Conservation (phyloP, 495 filamentous ascomycete genomes). For the Penicillium chermesinum region DNA sequence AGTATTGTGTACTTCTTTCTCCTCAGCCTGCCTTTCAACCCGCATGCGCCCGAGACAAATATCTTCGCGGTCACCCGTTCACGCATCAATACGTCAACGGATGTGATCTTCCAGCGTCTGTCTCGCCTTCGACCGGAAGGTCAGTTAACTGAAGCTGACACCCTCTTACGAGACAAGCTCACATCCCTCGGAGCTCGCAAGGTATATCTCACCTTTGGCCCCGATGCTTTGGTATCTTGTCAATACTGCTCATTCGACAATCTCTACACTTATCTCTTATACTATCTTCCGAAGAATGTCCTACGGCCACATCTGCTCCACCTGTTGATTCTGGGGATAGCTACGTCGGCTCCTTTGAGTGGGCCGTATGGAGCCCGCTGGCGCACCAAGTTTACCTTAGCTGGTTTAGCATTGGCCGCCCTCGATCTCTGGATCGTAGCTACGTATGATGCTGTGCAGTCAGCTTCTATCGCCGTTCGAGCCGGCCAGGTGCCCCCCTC, state of each 20-base stretch:
- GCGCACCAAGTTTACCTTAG: conserved; percentile 64
- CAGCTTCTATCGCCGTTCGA: conserved; percentile 33
- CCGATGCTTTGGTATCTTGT: conserved; percentile 63
- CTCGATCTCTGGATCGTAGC: conserved; percentile 58
- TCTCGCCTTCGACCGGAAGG: conserved; percentile 50
- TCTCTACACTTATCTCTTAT: conserved; percentile 67
- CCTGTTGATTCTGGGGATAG: conserved; percentile 60
- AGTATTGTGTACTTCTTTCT: conserved; percentile 53
- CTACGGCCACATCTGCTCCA: conserved; percentile 74
- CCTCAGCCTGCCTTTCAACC: conserved; percentile 64
- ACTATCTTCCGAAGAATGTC: conserved; percentile 66
- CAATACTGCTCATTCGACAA: conserved; percentile 78
- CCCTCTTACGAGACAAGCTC: conserved; percentile 60
- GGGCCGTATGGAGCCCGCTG: conserved; percentile 58
- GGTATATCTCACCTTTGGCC: conserved; percentile 78
- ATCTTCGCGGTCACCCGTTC: conserved; percentile 74
- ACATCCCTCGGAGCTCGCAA: conserved; percentile 65
- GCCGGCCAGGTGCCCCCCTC: conserved; percentile 30
- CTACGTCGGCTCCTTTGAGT: conserved; percentile 49
- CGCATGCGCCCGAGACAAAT: conserved; percentile 57
- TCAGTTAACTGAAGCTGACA: conserved; percentile 56
- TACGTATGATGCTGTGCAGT: conserved; percentile 58
- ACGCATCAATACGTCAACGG: conserved; percentile 75
- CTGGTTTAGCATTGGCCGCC: conserved; percentile 52
- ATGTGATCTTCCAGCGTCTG: conserved; percentile 82